Base-by-base conservation (phyloP, 2,329 filamentous ascomycete genomes). In the Arthrobotrys megalospora region DNA sequence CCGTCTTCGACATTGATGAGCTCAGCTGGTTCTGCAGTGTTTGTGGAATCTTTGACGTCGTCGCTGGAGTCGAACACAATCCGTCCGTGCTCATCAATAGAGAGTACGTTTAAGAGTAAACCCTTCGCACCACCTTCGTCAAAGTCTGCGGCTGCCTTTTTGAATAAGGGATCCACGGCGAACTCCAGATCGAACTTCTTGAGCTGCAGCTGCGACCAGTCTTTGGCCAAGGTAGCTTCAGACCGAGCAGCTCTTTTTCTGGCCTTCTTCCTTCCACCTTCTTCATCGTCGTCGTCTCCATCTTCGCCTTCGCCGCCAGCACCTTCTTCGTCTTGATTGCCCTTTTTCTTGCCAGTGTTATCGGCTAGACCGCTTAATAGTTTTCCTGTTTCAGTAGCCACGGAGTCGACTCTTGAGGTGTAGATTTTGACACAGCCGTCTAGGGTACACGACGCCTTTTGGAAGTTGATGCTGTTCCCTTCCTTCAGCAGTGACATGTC, bases 391-490 rank as follows among this genome's bases (percentile, higher is more conserved):
- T 99, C 96, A 0, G 94, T 98, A 50, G 96, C 96, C 62, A 99
- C 96, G 84, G 95, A 98, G 86, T 99, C 96, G 62, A 99, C 94
- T 87, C 96, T 89, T 86, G 94, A 97, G 1, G 96, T 99, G 85
- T 99, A 99, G 83, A 99, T 98, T 86, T 99, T 99, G 83, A 99
- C 96, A 83, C 96, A 99, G 19, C 96, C 96, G 83, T 99, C 96
- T 16, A 99, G 88, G 0, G 96, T 99, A 85, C 94, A 98, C 85
- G 94, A 97, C 76, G 96, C 96, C 84, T 97, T 97, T 84, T 99
- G 96, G 82, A 99, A 99, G 84, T 99, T 99, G 85, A 99, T 94
- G 12, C 94, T 92, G 80, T 99, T 94, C 34, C 96, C 96, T 83
- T 99, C 96, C 83, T 97, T 97, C 58, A 99, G 87, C 50, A 99